phyloP scores from a whole-genome alignment of 2,329 filamentous ascomycete genomes.

The Xylariaceae sp. region DNA sequence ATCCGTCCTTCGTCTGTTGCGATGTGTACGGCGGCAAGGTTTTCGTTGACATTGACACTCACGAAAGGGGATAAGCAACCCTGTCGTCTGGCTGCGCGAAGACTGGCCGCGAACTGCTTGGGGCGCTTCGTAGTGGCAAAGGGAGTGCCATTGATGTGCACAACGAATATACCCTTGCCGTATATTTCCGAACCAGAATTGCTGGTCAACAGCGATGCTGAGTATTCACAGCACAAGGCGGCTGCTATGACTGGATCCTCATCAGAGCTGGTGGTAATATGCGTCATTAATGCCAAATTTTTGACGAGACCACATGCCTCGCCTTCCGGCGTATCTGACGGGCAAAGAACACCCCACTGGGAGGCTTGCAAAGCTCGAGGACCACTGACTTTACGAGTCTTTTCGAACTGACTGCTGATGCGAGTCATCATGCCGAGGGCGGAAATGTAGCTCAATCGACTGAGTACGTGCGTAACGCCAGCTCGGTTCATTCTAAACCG shows the following conservation, averaged over 20 bases:
- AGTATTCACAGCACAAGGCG: slow-evolving; percentile 81
- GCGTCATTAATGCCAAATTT: slow-evolving; percentile 97
- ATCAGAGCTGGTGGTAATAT: slow-evolving; percentile 95
- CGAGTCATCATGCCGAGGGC: slow-evolving; percentile 99
- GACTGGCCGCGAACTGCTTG: slow-evolving; percentile 79
- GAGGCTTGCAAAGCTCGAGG: slow-evolving; percentile 95
- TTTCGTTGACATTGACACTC: slow-evolving; percentile 92
- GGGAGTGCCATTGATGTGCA: slow-evolving; percentile 94
- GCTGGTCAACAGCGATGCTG: slow-evolving; percentile 72
- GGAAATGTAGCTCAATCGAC: slow-evolving; percentile 91
- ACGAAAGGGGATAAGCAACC: slow-evolving; percentile 95
- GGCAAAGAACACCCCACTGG: slow-evolving; percentile 97
- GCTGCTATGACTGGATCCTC: slow-evolving; percentile 86
- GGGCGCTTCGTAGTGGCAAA: slow-evolving; percentile 83
- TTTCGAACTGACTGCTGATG: slow-evolving; percentile 98
- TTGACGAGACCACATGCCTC: slow-evolving; percentile 98
- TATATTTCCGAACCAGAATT: slow-evolving; percentile 82
- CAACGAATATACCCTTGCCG: slow-evolving; percentile 76
- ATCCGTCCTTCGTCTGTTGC: slow-evolving; percentile 97
- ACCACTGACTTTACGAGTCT: slow-evolving; percentile 93
- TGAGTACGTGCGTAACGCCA: slow-evolving; percentile 93
- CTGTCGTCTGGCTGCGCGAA: slow-evolving; percentile 82
- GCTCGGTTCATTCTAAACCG: slow-evolving; percentile 98
- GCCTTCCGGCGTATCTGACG: slow-evolving; percentile 96
- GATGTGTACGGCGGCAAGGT: slow-evolving; percentile 88